Conservation (phyloP, 202 grass and related monocot genomes). For the Schoenoplectus tabernaemontani region DNA sequence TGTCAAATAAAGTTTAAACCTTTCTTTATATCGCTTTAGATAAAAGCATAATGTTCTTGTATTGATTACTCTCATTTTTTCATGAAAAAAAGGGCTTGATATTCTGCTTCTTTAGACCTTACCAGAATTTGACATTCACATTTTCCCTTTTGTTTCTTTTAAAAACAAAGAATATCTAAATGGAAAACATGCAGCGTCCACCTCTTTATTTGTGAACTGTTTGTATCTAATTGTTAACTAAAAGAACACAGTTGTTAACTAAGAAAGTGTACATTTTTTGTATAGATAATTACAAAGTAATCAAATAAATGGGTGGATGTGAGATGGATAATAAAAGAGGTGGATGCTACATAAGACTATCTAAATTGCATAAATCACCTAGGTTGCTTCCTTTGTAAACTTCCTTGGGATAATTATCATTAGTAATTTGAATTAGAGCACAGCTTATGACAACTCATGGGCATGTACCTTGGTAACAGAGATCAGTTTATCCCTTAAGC, state of each 20-base stretch:
- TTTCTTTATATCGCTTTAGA: conserved; percentile 1
- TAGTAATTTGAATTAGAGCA: not conserved
- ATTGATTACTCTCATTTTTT: not conserved
- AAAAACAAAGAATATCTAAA: not conserved
- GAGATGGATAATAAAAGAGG: too few relatives aligned
- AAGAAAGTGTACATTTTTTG: too few relatives aligned
- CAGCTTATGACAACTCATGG: not conserved
- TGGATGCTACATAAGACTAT: not conserved
- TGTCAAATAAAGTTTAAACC: not conserved
- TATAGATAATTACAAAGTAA: too few relatives aligned
- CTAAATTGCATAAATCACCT: not conserved
- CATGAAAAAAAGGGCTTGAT: not conserved
- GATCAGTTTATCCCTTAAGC: not conserved
- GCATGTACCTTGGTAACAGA: not conserved
- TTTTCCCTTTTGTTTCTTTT: not conserved
- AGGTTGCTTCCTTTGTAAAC: not conserved
- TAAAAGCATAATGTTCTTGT: not conserved
- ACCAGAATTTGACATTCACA: not conserved
- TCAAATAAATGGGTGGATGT: too few relatives aligned
- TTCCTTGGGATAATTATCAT: not conserved
- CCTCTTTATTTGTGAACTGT: too few relatives aligned
- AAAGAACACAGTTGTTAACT: too few relatives aligned
- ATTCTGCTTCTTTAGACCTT: not conserved
- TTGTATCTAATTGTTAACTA: too few relatives aligned
- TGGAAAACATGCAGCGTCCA: not conserved